These are phyloP conservation scores for Geotrichum europaeum DNA, from an alignment of 1,139 yeast genomes.

Conservation along the genomic window DNA sequence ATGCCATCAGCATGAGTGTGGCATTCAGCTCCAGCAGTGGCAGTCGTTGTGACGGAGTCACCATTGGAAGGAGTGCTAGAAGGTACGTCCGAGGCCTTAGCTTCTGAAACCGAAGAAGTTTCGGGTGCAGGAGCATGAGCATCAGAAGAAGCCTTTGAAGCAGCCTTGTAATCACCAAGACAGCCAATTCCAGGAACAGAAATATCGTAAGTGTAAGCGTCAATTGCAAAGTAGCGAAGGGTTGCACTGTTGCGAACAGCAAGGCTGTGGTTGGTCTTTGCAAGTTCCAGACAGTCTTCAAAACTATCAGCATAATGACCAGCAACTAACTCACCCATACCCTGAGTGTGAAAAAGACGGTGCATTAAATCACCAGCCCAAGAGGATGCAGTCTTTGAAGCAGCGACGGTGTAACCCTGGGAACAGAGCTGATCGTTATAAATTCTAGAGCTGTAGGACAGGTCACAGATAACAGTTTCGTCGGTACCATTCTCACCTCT, in stretches of 20 bases:
- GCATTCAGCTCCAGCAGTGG: background rate
- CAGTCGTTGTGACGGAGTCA: background rate
- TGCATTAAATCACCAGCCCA: constrained; percentile 20
- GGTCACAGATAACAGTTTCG: constrained; percentile 34
- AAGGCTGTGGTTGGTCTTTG: constrained; percentile 26
- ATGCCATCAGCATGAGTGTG: constrained; percentile 1
- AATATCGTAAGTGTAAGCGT: constrained; percentile 24
- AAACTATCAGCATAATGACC: constrained; percentile 31
- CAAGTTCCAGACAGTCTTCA: constrained; percentile 28
- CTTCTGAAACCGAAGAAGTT: background rate
- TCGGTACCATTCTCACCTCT: constrained; percentile 36
- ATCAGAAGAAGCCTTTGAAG: background rate
- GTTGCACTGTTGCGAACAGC: constrained; percentile 30
- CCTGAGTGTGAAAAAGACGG: constrained; percentile 31
- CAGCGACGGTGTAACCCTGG: constrained; percentile 25
- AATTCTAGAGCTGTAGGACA: constrained; percentile 25
- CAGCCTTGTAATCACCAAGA: background rate
- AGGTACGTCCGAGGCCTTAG: background rate
- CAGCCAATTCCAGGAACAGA: constrained; percentile 16
- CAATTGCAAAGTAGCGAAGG: constrained; percentile 29
- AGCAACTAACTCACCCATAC: constrained; percentile 24
- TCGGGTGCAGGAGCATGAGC: background rate
- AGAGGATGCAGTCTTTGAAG: constrained; percentile 26
- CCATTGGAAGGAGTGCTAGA: background rate
- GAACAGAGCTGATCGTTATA: constrained; percentile 27